Evolutionary conservation across 164 flowering plant genomes (phyloP).

Genomic region (Annona squamosa): DNA sequence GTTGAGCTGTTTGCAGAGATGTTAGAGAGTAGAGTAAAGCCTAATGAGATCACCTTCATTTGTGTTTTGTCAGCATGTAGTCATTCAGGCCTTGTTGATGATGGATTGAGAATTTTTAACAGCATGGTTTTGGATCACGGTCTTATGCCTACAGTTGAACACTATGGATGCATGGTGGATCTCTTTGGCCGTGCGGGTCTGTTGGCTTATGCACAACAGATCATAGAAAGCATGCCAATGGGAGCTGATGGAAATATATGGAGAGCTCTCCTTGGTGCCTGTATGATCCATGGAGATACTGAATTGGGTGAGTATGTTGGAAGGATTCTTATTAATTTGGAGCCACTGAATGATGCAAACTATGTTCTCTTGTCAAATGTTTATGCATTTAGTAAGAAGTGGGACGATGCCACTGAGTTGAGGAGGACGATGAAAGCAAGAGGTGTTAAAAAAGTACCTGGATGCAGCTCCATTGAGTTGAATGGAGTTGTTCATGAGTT

Average conservation of each 20-base stretch:
- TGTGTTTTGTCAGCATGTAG: conserved; percentile 48
- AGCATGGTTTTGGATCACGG: conserved; percentile 22
- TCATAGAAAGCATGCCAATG: conserved; percentile 28
- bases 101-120: conserved; percentile 30
- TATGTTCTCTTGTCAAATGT: conserved; percentile 34
- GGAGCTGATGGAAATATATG: conserved; percentile 30
- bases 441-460: conserved; percentile 33
- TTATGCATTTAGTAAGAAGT: conserved; percentile 27
- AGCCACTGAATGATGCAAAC: conserved; percentile 38
- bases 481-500: conserved; percentile 40
- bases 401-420: conserved; percentile 34
- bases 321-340: conserved; percentile 28
- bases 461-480: conserved; percentile 39
- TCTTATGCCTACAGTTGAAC: conserved; percentile 42
- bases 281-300: conserved; percentile 22
- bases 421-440: conserved; percentile 38
- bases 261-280: conserved; percentile 40
- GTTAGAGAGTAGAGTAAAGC: conserved; percentile 12
- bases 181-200: conserved; percentile 35
- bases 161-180: conserved; percentile 48
- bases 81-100: conserved; percentile 32
- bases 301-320: conserved; percentile 30
- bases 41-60: conserved; percentile 34
- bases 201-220: conserved; percentile 26
- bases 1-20: no score